Conservation (phyloP, 129 eudicot species). For the Chrysanthemum lavandulifolium region DNA sequence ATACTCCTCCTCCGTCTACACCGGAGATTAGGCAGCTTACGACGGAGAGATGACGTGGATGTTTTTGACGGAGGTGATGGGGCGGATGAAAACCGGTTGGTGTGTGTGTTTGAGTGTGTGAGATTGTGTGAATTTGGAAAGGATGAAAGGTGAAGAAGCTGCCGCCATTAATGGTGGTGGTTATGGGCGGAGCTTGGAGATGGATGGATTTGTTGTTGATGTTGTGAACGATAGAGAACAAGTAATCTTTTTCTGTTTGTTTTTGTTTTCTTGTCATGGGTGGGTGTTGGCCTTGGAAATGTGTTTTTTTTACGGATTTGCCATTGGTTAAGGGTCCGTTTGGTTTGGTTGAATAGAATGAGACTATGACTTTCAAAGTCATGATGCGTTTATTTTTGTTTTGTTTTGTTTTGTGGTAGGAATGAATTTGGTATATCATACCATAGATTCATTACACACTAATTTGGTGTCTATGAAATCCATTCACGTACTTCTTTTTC, state of each 20-base stretch:
- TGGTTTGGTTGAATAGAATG: too few relatives aligned
- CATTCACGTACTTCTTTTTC: too few relatives aligned
- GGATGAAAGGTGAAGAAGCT: constrained; percentile 21
- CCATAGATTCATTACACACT: too few relatives aligned
- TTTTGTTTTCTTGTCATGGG: constrained; percentile 28
- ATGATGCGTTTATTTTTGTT: too few relatives aligned
- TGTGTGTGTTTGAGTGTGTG: constrained; percentile 22
- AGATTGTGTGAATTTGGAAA: constrained; percentile 34
- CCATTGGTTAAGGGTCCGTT: constrained; percentile 34
- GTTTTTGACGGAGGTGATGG: constrained; percentile 37
- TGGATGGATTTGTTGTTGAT: constrained; percentile 10
- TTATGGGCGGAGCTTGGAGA: constrained; percentile 27
- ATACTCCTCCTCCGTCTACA: constrained; percentile 86
- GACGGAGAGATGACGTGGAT: constrained; percentile 22
- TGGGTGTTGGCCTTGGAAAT: background rate
- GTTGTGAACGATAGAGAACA: constrained; percentile 29
- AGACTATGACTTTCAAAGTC: too few relatives aligned
- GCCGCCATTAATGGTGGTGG: constrained; percentile 34
- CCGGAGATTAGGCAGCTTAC: constrained; percentile 67
- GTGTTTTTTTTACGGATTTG: constrained; percentile 36
- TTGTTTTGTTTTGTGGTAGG: too few relatives aligned
- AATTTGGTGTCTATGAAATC: too few relatives aligned
- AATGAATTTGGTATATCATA: too few relatives aligned
- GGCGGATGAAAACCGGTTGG: constrained; percentile 34
- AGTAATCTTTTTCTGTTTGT: constrained; percentile 28